Conservation (phyloP, 331 rosid species). For the Pyrus hybrid region DNA sequence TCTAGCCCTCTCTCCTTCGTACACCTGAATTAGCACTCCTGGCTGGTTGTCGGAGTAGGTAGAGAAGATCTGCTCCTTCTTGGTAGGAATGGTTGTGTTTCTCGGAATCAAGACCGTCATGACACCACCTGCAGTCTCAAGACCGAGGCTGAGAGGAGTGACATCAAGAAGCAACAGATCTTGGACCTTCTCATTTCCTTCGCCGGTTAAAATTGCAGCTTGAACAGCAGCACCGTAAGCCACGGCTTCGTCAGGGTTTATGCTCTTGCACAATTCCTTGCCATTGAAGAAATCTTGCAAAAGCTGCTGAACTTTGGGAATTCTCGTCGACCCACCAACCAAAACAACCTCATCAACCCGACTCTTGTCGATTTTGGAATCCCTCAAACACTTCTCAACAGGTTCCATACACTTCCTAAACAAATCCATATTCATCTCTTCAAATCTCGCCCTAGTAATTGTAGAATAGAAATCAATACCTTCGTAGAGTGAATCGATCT, state of each 20-base stretch:
- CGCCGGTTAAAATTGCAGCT: slow-evolving; percentile 41
- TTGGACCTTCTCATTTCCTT: slow-evolving; percentile 36
- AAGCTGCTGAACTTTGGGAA: slow-evolving; percentile 46
- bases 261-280: slow-evolving; percentile 41
- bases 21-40: slow-evolving; percentile 33
- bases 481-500: slow-evolving; percentile 35
- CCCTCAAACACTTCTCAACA: too few relatives aligned
- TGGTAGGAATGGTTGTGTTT: slow-evolving; percentile 41
- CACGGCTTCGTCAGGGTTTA: slow-evolving; percentile 45
- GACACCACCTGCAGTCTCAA: slow-evolving; percentile 46
- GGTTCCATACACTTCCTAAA: too few relatives aligned
- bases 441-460: slow-evolving; percentile 37
- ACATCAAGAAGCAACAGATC: slow-evolving; percentile 42
- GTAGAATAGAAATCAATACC: slow-evolving; percentile 40
- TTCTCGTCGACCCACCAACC: slow-evolving; percentile 51
- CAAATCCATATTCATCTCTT: slow-evolving; percentile 49
- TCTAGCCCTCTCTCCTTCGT: slow-evolving; percentile 44
- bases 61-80: slow-evolving; percentile 47
- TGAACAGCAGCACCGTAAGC: slow-evolving; percentile 47
- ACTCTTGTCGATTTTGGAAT: slow-evolving; percentile 42
- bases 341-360: slow-evolving; percentile 41
- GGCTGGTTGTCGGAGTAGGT: slow-evolving; percentile 38
- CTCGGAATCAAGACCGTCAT: slow-evolving; percentile 7
- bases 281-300: slow-evolving; percentile 49
- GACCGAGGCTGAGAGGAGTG: slow-evolving; percentile 42